Evolutionary conservation across 768 basidiomycete species (phyloP).

Genomic region (Vararia minispora): DNA sequence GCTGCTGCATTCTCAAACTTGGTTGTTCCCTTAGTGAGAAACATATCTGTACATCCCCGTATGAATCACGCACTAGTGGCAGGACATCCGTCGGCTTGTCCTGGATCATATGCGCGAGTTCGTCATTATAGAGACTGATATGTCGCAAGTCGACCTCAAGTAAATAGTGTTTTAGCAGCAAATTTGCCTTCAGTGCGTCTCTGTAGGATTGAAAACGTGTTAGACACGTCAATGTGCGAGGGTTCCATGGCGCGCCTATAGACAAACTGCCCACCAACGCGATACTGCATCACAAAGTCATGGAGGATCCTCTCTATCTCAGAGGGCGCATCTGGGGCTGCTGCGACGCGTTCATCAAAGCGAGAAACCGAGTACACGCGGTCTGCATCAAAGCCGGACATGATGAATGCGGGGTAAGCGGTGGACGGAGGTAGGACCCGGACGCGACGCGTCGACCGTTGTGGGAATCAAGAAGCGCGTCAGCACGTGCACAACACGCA

Average conservation of each 20-base stretch:
- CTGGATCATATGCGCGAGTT: constrained; percentile 85
- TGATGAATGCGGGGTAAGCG: constrained; percentile 21
- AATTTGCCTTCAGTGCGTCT: constrained; percentile 82
- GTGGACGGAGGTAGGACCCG: neutral
- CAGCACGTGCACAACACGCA: neutral
- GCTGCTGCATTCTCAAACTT: constrained; percentile 92
- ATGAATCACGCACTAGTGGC: constrained; percentile 51
- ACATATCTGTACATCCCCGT: too few relatives aligned
- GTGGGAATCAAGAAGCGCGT: constrained; percentile 5
- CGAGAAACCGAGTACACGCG: constrained; percentile 74
- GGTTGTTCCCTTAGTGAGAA: too few relatives aligned
- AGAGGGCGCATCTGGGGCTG: constrained; percentile 60
- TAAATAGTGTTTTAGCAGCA: constrained; percentile 74
- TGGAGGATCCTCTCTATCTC: constrained; percentile 71
- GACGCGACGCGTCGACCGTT: constrained; percentile 6
- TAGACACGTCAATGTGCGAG: neutral
- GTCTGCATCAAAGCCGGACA: constrained; percentile 86
- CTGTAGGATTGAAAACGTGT: constrained; percentile 23
- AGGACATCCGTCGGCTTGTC: constrained; percentile 82
- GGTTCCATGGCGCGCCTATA: constrained; percentile 51
- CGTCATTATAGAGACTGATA: constrained; percentile 72
- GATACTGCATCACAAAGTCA: constrained; percentile 82
- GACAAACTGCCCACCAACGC: constrained; percentile 83
- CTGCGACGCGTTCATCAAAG: constrained; percentile 46
- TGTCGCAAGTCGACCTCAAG: constrained; percentile 46